These are phyloP conservation scores for Martensiomyces pterosporus DNA, from an alignment of 192 early-diverging fungal genomes.

Conservation along the genomic window DNA sequence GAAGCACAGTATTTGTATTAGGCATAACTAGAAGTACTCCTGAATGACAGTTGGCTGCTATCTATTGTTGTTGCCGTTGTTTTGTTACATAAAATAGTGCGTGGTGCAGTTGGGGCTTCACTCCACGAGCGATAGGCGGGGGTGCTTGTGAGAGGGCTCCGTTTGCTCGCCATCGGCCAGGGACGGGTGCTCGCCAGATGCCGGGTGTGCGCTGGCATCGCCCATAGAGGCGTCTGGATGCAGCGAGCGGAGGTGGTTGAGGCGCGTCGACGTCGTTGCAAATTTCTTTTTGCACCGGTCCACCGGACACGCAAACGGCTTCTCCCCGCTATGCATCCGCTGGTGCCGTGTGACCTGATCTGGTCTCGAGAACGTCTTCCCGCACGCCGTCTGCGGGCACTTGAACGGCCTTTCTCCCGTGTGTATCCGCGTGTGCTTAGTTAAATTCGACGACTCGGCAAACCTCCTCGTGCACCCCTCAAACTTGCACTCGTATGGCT, in stretches of 20 bases:
- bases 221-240: too few species aligned
- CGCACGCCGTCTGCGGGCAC: constrained; percentile 62
- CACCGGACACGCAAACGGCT: constrained; percentile 31
- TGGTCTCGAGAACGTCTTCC: constrained; percentile 67
- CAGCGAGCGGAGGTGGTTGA: constrained; percentile 29
- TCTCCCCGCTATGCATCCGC: constrained; percentile 41
- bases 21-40: too few species aligned
- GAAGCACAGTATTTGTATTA: too few species aligned
- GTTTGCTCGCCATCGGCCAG: too few species aligned
- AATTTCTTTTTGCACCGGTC: constrained; percentile 37
- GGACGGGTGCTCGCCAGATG: too few species aligned
- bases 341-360: constrained; percentile 68
- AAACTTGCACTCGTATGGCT: constrained; percentile 61
- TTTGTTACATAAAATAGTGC: too few species aligned
- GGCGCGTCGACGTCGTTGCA: constrained; percentile 29
- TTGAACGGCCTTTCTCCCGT: constrained; percentile 73
- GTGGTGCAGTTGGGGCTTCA: too few species aligned
- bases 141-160: too few species aligned
- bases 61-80: too few species aligned
- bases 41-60: too few species aligned
- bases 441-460: constrained; percentile 59
- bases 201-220: too few species aligned
- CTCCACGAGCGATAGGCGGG: too few species aligned
- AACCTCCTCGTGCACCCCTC: constrained; percentile 42
- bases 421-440: constrained; percentile 71